Base-by-base conservation (phyloP, 495 filamentous ascomycete genomes). In the Saxispiralis lemnorum region DNA sequence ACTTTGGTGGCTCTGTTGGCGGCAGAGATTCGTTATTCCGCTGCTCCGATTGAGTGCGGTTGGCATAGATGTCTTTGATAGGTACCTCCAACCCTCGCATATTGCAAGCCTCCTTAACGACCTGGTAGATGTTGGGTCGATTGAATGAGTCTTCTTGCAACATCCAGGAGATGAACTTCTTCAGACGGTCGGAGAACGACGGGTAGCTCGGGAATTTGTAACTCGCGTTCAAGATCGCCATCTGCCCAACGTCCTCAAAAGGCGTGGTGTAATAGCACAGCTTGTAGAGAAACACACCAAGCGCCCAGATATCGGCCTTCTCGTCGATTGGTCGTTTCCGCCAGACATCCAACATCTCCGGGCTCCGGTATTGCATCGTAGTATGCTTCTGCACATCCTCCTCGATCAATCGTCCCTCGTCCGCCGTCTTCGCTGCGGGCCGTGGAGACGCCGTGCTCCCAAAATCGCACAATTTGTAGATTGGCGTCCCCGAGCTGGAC, bases 221-320 rank as follows among this genome's bases (percentile, higher is more conserved):
- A 54, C 73, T 92, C 33, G 92, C 89, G 56, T 95, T 96, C 33
- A 97, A 66, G 51, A 97, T 97, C n/a, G 89, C 89, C 63, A 96
- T 83, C 63, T 93, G 87, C 15, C 89, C 89, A 52, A 89, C 82
- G 44, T 95, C 92, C 62, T 97, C 89, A 55, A 97, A 97, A 2
- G 89, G 89, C 7, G 89, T 97, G 20, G 92, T 97, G 65, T 96
- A 97, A 66, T 96, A 97, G 65, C 89, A 97, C 42, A 97, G 70
- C 67, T 97, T 97, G 67, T 96, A 97, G 38, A 97, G 66, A 38
- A 97, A 67, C 24, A 97, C 89, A 12, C 89, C 89, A 32, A 97
- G 67, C 1, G 89, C 89, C 89, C 89, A 97, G 15, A 97, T 93
- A 62, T 97, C 89, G 35, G 86, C 93, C 66, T 97, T 97, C 68